Conservation (phyloP, 140 eudicot genomes). For the Senecio squalidus region DNA sequence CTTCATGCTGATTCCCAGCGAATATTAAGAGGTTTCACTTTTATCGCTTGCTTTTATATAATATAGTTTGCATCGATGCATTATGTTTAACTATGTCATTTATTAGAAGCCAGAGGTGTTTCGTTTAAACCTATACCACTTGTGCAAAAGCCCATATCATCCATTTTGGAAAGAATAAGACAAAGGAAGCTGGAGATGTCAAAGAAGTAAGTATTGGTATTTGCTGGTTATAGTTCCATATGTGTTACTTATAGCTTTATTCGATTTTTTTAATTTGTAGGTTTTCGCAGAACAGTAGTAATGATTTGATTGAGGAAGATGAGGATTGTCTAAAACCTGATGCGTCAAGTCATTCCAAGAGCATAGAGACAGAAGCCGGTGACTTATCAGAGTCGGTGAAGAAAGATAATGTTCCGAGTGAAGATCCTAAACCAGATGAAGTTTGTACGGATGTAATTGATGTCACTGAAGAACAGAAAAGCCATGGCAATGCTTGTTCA, state of each 20-base stretch:
- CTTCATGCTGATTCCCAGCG: conserved; percentile 90
- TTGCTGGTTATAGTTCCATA: not conserved
- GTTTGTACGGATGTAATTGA: conserved; percentile 4
- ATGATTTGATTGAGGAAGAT: conserved; percentile 19
- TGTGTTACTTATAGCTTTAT: not conserved
- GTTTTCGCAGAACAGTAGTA: conserved; percentile 7
- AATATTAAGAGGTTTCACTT: conserved; percentile 57
- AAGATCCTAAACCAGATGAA: conserved; percentile 13
- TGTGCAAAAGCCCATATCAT: conserved; percentile 78
- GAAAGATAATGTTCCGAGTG: conserved; percentile 22
- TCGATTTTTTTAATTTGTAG: conserved; percentile 26
- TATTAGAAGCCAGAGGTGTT: conserved; percentile 63
- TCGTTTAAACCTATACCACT: conserved; percentile 66
- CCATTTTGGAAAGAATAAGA: conserved; percentile 73
- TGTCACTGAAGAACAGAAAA: conserved; percentile 23
- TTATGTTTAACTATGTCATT: not conserved
- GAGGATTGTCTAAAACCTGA: conserved; percentile 23
- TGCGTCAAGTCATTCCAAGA: conserved; percentile 20
- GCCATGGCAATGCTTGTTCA: conserved; percentile 18
- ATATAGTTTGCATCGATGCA: conserved; percentile 1
- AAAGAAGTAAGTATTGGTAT: conserved; percentile 46
- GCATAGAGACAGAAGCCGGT: conserved; percentile 19
- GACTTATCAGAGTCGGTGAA: conserved; percentile 21
- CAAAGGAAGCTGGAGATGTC: conserved; percentile 78
- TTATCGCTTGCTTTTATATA: conserved; percentile 1